These are phyloP conservation scores for Suillus plorans DNA, from an alignment of 768 basidiomycete species.

Conservation along the genomic window DNA sequence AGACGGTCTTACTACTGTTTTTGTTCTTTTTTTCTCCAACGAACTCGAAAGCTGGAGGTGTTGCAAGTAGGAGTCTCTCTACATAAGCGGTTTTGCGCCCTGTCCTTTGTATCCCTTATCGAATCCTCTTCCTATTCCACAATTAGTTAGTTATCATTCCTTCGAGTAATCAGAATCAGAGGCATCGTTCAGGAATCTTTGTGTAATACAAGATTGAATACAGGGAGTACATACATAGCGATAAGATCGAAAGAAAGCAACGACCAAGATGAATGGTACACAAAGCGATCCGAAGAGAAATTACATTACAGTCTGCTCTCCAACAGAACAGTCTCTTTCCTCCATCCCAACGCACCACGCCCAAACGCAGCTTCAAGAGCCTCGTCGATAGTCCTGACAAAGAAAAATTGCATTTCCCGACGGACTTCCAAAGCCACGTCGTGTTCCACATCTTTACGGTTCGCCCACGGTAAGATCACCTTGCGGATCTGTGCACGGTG, in stretches of 20 bases:
- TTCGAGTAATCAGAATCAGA: constrained; percentile 10
- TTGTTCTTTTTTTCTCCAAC: constrained; percentile 2
- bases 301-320: constrained; percentile 49
- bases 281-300: neutral
- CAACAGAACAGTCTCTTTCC: constrained; percentile 47
- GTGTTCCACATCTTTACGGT: constrained; percentile 84
- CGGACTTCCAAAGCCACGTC: constrained; percentile 76
- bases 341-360: constrained; percentile 64
- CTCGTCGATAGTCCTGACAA: constrained; percentile 76
- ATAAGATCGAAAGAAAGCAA: neutral
- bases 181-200: neutral
- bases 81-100: neutral
- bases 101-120: constrained; percentile 9
- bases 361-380: constrained; percentile 85
- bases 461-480: constrained; percentile 82
- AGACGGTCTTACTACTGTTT: constrained; percentile 26
- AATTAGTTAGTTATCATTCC: constrained; percentile 6
- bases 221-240: constrained; percentile 4
- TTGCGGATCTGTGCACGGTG: constrained; percentile 84
- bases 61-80: neutral
- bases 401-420: constrained; percentile 77
- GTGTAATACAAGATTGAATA: neutral
- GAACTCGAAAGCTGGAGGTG: constrained; percentile 7
- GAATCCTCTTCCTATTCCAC: constrained; percentile 6
- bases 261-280: neutral